Conservation (phyloP, 345 rosid species). For the Eucalyptus guilfoylei region DNA sequence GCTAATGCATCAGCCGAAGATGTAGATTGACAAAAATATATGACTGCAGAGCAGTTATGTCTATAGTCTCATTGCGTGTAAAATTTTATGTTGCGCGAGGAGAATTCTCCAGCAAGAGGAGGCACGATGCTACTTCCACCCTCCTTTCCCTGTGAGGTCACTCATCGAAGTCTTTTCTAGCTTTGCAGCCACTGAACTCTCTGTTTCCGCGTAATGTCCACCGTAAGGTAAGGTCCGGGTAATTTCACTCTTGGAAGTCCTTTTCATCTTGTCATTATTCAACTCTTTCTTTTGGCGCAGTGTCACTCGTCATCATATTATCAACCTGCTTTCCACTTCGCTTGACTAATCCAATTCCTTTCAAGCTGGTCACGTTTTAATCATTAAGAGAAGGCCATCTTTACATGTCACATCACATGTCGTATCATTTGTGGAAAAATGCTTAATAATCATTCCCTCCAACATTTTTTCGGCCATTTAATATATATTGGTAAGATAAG, state of each 20-base stretch:
- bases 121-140: not conserved
- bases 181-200: not conserved
- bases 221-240: too few relatives aligned
- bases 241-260: not conserved
- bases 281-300: too few relatives aligned
- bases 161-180: not conserved
- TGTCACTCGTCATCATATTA: too few relatives aligned
- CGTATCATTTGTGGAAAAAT: not conserved
- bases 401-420: not conserved
- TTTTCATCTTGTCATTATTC: too few relatives aligned
- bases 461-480: accelerated
- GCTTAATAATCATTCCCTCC: not conserved
- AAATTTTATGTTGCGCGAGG: not conserved
- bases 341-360: too few relatives aligned
- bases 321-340: too few relatives aligned
- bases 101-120: not conserved
- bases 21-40: not conserved
- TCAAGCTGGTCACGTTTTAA: not conserved
- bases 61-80: not conserved
- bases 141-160: not conserved
- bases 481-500: too few relatives aligned
- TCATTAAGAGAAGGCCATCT: too few relatives aligned
- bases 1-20: not conserved
- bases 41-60: not conserved
- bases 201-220: too few relatives aligned